These are phyloP conservation scores for Trichoderma endophyticum DNA, from an alignment of 2,329 filamentous ascomycete genomes.

Conservation along the genomic window DNA sequence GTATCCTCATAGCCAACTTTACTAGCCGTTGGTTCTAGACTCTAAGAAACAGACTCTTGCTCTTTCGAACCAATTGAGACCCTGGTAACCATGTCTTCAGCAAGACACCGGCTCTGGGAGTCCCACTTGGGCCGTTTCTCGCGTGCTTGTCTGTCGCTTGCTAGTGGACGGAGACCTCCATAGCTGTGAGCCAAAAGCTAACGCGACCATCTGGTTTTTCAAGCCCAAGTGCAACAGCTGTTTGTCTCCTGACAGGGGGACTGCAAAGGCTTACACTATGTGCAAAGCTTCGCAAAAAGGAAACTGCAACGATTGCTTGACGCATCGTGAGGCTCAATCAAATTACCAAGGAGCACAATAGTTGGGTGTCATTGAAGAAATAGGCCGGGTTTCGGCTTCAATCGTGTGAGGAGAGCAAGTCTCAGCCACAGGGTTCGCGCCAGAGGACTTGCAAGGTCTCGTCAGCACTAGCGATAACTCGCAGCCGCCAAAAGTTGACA, in stretches of 20 bases:
- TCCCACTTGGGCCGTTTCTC: neutral
- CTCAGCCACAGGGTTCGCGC: constrained; percentile 12
- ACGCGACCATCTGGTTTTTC: neutral
- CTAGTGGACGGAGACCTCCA: neutral
- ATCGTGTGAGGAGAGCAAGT: neutral
- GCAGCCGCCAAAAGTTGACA: constrained; percentile 8
- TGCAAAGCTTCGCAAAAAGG: neutral
- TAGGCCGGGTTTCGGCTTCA: neutral
- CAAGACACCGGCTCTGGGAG: neutral
- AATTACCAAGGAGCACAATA: neutral
- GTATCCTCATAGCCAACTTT: neutral
- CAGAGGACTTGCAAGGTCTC: neutral
- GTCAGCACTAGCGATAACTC: constrained; percentile 5
- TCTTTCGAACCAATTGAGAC: neutral
- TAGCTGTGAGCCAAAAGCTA: neutral
- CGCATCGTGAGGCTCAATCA: neutral
- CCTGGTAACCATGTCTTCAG: neutral
- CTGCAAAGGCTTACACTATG: neutral
- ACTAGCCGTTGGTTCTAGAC: neutral
- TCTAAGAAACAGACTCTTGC: neutral
- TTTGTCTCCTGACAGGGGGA: neutral
- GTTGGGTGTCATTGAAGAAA: neutral
- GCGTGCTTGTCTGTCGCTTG: neutral
- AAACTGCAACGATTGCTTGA: neutral
- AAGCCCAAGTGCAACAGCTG: neutral